Conservation (phyloP, 805 yeast genomes). For the Candida loeiensis region DNA sequence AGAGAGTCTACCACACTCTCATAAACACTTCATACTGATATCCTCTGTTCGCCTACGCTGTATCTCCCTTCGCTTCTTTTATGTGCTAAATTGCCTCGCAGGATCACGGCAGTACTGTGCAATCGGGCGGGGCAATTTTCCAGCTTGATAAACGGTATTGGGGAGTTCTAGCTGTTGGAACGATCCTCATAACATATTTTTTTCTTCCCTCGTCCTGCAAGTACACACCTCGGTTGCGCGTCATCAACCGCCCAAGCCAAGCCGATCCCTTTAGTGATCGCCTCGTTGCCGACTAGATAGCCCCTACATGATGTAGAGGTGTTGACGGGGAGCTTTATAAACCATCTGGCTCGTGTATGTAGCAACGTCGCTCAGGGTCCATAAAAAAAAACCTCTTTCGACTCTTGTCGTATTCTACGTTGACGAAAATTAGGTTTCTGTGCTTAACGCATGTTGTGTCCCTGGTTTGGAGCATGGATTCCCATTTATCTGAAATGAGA, state of each 20-base stretch:
- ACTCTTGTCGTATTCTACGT: not conserved
- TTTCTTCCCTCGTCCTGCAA: not conserved
- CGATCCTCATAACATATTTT: not conserved
- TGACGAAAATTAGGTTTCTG: not conserved
- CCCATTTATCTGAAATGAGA: not conserved
- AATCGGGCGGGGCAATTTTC: not conserved
- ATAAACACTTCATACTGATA: too few species aligned
- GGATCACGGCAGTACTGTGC: not conserved
- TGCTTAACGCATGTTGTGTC: conserved; percentile 1
- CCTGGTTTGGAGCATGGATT: not conserved
- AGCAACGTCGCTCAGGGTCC: too few species aligned
- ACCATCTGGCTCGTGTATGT: too few species aligned
- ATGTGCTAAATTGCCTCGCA: too few species aligned
- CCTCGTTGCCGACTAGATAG: not conserved
- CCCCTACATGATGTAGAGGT: too few species aligned
- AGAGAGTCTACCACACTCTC: too few species aligned
- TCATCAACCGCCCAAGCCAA: not conserved
- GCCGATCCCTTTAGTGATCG: not conserved
- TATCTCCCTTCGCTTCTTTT: too few species aligned
- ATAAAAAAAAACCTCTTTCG: too few species aligned
- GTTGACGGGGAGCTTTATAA: too few species aligned
- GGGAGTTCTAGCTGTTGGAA: not conserved
- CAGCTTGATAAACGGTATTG: too few species aligned
- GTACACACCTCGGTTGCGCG: not conserved
- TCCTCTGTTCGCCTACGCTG: too few species aligned